phyloP scores from a whole-genome alignment of 1,284 basidiomycete genomes.

The Amylostereum areolatum region DNA sequence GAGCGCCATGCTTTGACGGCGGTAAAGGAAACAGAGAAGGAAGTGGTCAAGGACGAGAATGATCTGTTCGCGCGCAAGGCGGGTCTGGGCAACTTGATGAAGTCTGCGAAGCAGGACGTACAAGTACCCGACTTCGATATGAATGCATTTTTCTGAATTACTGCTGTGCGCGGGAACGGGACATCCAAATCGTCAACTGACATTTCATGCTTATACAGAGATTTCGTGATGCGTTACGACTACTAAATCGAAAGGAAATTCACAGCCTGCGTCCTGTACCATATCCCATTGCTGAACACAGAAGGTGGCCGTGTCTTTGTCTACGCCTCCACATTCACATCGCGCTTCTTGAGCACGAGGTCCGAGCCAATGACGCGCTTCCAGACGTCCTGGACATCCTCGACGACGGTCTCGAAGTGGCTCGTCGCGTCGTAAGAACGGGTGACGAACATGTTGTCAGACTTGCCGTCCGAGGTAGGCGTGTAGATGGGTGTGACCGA shows the following conservation, averaged over 20 bases:
- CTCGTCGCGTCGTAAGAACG: conserved; percentile 98
- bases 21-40: conserved; percentile 16
- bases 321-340: conserved; percentile 60
- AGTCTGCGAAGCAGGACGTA: conserved; percentile 82
- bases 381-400: conserved; percentile 94
- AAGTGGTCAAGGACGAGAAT: conserved; percentile 41
- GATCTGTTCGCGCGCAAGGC: conserved; percentile 61
- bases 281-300: conserved; percentile 1
- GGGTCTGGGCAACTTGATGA: conserved; percentile 77
- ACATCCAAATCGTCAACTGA: conserved; percentile 5
- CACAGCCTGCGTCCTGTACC: no score
- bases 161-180: conserved; percentile 10
- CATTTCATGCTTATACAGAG: no score
- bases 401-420: conserved; percentile 97
- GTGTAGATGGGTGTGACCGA: conserved; percentile 86
- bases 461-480: conserved; percentile 76
- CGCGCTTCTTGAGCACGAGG: conserved; percentile 80
- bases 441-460: conserved; percentile 94
- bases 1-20: conserved; percentile 15
- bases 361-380: conserved; percentile 73
- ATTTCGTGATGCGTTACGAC: no score
- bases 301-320: not conserved
- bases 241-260: no score
- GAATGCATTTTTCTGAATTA: conserved; percentile 51
- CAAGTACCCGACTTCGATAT: conserved; percentile 85